phyloP scores from a whole-genome alignment of 192 early-diverging fungal genomes.

The Coemansia reversa region DNA sequence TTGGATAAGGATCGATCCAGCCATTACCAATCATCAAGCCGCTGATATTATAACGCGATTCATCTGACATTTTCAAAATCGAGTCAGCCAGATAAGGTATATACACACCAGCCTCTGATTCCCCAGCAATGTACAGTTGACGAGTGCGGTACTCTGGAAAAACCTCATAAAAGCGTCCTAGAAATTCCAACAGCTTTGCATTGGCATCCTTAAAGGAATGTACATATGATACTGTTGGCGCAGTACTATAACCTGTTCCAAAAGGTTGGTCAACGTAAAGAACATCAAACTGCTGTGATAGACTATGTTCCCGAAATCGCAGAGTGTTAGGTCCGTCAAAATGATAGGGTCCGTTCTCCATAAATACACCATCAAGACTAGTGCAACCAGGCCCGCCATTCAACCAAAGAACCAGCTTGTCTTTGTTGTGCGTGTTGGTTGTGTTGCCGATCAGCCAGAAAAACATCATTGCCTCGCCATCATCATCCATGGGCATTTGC shows the following conservation, averaged over 20 bases:
- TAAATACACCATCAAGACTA: conserved; percentile 65
- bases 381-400: conserved; percentile 67
- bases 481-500: conserved; percentile 39
- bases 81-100: conserved; percentile 67
- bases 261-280: conserved; percentile 67
- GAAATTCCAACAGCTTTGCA: conserved; percentile 54
- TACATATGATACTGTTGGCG: conserved; percentile 12
- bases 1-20: conserved; percentile 69
- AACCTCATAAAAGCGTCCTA: conserved; percentile 57
- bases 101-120: conserved; percentile 73
- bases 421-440: conserved; percentile 50
- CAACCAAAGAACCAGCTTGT: conserved; percentile 61
- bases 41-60: conserved; percentile 31
- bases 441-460: conserved; percentile 55
- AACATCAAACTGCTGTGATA: conserved; percentile 53
- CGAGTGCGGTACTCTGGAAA: conserved; percentile 55
- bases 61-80: conserved; percentile 49
- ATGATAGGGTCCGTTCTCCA: conserved; percentile 67
- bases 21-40: conserved; percentile 71
- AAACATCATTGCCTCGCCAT: conserved; percentile 44
- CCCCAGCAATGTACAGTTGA: conserved; percentile 70
- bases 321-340: conserved; percentile 39
- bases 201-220: conserved; percentile 46
- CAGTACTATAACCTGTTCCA: conserved; percentile 60
- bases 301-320: conserved; percentile 32